Conservation (phyloP, 768 basidiomycete genomes). For the Tulasnella sp. region DNA sequence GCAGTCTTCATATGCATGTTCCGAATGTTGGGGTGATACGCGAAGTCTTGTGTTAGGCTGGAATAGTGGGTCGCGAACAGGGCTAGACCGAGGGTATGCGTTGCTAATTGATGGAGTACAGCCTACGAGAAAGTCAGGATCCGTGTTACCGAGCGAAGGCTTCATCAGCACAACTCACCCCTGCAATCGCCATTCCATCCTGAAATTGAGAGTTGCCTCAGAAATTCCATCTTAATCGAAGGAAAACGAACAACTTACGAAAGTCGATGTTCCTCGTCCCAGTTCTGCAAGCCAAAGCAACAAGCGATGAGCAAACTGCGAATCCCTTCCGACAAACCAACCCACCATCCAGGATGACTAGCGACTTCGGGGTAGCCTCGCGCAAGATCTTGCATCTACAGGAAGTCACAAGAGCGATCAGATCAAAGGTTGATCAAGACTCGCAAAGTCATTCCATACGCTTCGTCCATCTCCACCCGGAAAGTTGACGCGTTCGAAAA, state of each 20-base stretch:
- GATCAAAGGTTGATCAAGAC: not conserved
- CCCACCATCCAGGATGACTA: constrained; percentile 93
- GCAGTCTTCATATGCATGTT: constrained; percentile 97
- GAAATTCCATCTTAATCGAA: constrained; percentile 15
- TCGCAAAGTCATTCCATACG: constrained; percentile 54
- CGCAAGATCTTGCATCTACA: constrained; percentile 87
- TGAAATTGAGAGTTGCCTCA: constrained; percentile 43
- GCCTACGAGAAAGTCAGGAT: constrained; percentile 53
- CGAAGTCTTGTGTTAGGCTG: constrained; percentile 91
- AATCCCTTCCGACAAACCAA: constrained; percentile 20
- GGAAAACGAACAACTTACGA: constrained; percentile 53
- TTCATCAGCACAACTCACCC: constrained; percentile 53
- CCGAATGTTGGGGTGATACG: constrained; percentile 87
- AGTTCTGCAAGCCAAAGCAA: constrained; percentile 61
- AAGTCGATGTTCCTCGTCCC: constrained; percentile 94
- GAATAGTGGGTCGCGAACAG: constrained; percentile 99
- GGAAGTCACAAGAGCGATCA: not conserved
- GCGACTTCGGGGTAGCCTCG: constrained; percentile 89
- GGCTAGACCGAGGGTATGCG: constrained; percentile 84
- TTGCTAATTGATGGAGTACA: constrained; percentile 92
- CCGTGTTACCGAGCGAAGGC: not conserved
- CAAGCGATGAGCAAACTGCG: not conserved
- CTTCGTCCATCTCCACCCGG: constrained; percentile 98
- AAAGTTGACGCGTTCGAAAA: constrained; percentile 94
- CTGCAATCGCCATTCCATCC: constrained; percentile 99